phyloP scores from a whole-genome alignment of 768 basidiomycete species.

The Pulveroboletus frians region DNA sequence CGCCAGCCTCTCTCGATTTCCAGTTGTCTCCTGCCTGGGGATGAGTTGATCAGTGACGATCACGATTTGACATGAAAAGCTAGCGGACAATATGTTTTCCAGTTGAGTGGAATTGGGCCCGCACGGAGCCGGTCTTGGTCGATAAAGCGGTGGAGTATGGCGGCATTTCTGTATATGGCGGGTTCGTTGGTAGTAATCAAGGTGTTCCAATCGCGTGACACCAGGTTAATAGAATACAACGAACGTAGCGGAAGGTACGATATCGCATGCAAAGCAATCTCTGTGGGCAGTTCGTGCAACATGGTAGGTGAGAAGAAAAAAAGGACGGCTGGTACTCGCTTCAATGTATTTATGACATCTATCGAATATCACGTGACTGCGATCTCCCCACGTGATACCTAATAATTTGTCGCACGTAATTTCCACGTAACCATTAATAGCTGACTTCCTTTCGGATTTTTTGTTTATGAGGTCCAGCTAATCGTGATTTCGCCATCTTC shows the following conservation, averaged over 20 bases:
- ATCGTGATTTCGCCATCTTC: not conserved
- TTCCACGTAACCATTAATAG: not conserved
- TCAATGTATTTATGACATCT: not conserved
- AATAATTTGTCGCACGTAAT: not conserved
- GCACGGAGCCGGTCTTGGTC: conserved; percentile 29
- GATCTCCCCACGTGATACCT: not conserved
- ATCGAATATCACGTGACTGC: conserved; percentile 4
- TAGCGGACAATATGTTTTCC: conserved; percentile 57
- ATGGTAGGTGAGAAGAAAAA: conserved; percentile 19
- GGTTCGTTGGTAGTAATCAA: conserved; percentile 46
- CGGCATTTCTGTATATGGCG: conserved; percentile 54
- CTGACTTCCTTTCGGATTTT: not conserved
- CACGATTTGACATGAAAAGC: not conserved
- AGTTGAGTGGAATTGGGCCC: conserved; percentile 34
- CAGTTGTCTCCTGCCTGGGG: conserved; percentile 41
- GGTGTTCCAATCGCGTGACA: conserved; percentile 44
- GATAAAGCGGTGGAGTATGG: conserved; percentile 46
- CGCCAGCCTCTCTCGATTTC: conserved; percentile 50
- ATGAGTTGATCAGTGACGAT: conserved; percentile 9
- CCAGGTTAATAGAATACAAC: conserved; percentile 32
- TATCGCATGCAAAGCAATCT: conserved; percentile 48
- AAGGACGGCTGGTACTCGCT: not conserved
- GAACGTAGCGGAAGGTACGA: conserved; percentile 46
- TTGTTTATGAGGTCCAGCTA: not conserved
- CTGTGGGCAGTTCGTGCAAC: conserved; percentile 49